Percentiles rank a stretch among this genome's conserved stretches.
Evolutionary conservation across 2,329 filamentous ascomycete species (phyloP).

Genomic region (Monosporascus sp.): DNA sequence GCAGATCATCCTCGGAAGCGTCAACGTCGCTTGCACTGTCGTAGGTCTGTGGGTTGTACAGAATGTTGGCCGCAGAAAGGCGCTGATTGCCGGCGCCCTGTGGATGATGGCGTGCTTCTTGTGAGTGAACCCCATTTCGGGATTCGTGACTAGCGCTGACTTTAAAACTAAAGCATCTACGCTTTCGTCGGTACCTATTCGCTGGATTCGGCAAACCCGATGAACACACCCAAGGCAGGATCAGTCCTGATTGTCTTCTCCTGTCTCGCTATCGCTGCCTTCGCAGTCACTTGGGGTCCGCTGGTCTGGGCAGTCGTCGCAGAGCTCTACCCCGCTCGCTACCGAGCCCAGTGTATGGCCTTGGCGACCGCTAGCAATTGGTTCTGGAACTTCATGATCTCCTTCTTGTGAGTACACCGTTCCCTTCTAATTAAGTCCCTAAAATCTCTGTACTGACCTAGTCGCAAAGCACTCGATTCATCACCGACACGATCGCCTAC

Average conservation of each 20-base stretch:
- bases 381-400: conserved; percentile 60
- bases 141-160: neutral
- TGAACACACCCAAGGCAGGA: conserved; percentile 44
- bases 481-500: conserved; percentile 64
- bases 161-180: conserved; percentile 31
- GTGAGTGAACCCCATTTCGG: conserved; percentile 19
- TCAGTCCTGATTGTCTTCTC: conserved; percentile 62
- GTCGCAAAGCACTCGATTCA: conserved; percentile 57
- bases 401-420: conserved; percentile 37
- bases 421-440: neutral
- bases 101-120: conserved; percentile 54
- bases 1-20: conserved; percentile 61
- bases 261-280: conserved; percentile 62
- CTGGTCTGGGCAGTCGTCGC: conserved; percentile 62
- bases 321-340: conserved; percentile 58
- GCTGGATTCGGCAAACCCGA: conserved; percentile 35
- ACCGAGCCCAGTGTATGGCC: conserved; percentile 49
- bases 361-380: conserved; percentile 55
- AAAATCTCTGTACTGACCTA: conserved; percentile 16
- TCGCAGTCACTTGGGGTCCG: conserved; percentile 66
- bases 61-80: conserved; percentile 57
- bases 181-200: conserved; percentile 44
- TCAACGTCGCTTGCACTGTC: conserved; percentile 64
- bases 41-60: conserved; percentile 61
- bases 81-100: conserved; percentile 56